Evolutionary conservation across 106 monocot genomes (phyloP).

Genomic region (Cymbidium sinense): DNA sequence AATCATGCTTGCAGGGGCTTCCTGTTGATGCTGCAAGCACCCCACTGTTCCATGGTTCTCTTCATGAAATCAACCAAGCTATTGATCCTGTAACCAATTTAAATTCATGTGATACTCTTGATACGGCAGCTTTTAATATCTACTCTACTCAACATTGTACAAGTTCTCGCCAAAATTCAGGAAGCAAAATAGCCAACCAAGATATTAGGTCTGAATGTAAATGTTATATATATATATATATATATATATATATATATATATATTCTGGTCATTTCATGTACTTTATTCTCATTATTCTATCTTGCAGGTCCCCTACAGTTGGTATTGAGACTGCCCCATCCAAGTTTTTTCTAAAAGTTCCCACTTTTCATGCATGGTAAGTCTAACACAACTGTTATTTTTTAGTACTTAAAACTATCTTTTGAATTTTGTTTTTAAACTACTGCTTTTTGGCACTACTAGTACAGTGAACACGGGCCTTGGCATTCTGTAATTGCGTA

Average conservation of each 20-base stretch:
- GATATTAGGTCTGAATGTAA: conserved; percentile 22
- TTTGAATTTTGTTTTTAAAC: background rate
- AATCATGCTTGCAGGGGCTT: conserved; percentile 13
- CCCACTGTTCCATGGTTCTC: conserved; percentile 61
- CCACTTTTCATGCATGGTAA: conserved; percentile 87
- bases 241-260: too few relatives aligned
- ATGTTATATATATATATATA: background rate
- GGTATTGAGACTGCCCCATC: conserved; percentile 36
- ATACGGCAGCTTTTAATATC: conserved; percentile 22
- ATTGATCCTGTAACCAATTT: conserved; percentile 17
- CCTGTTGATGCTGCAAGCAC: conserved; percentile 68
- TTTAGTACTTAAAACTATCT: background rate
- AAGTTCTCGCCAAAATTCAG: conserved; percentile 4
- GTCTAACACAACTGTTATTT: background rate
- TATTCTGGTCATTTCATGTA: too few relatives aligned
- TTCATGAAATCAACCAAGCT: conserved; percentile 31
- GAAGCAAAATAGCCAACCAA: conserved; percentile 22
- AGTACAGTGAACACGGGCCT: conserved; percentile 65
- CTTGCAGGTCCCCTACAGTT: conserved; percentile 26
- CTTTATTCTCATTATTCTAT: conserved; percentile 8
- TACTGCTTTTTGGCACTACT: conserved; percentile 6
- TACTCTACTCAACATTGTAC: conserved; percentile 20
- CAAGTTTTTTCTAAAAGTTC: conserved; percentile 49
- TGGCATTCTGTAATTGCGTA: conserved; percentile 93
- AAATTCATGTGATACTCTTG: conserved; percentile 10